Percentiles rank a stretch among this genome's conserved stretches.
Evolutionary conservation across 2,329 filamentous ascomycete species (phyloP).

Genomic region (Pseudopyrenochaeta lycopersici): DNA sequence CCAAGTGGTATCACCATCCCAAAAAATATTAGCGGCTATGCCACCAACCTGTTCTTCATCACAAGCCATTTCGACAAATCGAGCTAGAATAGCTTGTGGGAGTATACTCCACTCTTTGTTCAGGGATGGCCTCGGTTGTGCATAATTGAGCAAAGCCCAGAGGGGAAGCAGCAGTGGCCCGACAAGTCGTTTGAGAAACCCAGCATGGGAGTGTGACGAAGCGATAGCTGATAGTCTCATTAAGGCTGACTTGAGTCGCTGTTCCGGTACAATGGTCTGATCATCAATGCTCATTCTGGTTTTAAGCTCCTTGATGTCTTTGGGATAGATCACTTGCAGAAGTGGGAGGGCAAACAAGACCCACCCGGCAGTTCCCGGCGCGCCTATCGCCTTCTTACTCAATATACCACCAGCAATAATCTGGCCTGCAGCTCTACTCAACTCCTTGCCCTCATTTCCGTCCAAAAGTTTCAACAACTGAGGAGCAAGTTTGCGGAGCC

Average conservation of each 20-base stretch:
- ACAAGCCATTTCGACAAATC: conserved; percentile 66
- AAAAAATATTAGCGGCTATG: conserved; percentile 66
- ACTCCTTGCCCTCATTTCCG: conserved; percentile 65
- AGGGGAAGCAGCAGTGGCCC: conserved; percentile 67
- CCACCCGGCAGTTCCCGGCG: conserved; percentile 70
- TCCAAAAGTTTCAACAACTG: conserved; percentile 71
- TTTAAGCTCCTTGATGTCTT: conserved; percentile 46
- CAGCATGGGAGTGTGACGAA: conserved; percentile 72
- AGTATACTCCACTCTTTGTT: conserved; percentile 37
- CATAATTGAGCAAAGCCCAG: conserved; percentile 69
- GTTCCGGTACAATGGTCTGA: conserved; percentile 57
- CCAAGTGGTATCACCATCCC: conserved; percentile 64
- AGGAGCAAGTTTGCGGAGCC: conserved; percentile 68
- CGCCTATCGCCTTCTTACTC: conserved; percentile 69
- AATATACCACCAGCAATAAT: conserved; percentile 74
- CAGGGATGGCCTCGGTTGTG: conserved; percentile 39
- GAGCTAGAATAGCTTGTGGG: conserved; percentile 37
- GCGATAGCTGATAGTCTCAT: conserved; percentile 65
- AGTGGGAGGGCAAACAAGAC: conserved; percentile 68
- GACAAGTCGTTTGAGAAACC: conserved; percentile 69
- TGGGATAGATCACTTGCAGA: conserved; percentile 59
- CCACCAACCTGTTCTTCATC: conserved; percentile 59
- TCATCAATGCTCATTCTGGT: conserved; percentile 57
- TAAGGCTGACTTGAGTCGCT: conserved; percentile 62
- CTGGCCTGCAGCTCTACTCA: conserved; percentile 67